phyloP scores from a whole-genome alignment of 164 flowering plant species.

The Dillenia turbinata region DNA sequence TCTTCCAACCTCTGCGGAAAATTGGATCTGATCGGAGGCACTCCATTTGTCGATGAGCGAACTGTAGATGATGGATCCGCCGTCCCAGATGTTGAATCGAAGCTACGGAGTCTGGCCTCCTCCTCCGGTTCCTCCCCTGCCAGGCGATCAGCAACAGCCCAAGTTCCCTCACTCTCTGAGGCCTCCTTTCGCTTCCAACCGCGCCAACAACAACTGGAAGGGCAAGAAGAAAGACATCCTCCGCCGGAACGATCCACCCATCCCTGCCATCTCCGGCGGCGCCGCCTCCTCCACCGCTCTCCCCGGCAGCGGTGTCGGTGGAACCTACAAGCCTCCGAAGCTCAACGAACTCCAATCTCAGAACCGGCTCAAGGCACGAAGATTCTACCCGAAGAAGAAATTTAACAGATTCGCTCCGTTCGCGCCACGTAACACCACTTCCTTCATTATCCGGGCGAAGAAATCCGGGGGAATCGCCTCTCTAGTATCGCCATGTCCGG shows the following conservation, averaged over 20 bases:
- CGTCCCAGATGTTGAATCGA: too few species aligned
- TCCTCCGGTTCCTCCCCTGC: too few species aligned
- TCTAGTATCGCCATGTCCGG: conserved; percentile 74
- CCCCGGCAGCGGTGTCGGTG: conserved; percentile 18
- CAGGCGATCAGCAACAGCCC: too few species aligned
- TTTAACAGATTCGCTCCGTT: conserved; percentile 59
- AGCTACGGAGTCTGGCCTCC: too few species aligned
- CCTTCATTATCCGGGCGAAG: conserved; percentile 75
- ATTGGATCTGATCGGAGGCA: too few species aligned
- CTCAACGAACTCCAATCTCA: conserved; percentile 66
- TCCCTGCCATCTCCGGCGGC: too few species aligned
- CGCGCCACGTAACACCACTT: conserved; percentile 85
- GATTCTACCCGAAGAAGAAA: conserved; percentile 68
- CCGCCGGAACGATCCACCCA: conserved; percentile 16
- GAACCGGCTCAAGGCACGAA: conserved; percentile 62
- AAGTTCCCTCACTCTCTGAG: too few species aligned
- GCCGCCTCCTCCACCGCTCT: background rate
- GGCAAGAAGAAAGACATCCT: conserved; percentile 9
- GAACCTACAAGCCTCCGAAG: conserved; percentile 66
- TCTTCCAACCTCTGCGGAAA: too few species aligned
- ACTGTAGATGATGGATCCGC: too few species aligned
- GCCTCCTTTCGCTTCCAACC: too few species aligned
- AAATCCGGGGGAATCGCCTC: conserved; percentile 78
- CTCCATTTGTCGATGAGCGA: too few species aligned
- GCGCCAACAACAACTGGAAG: too few species aligned